Conservation (phyloP, 495 filamentous ascomycete genomes). For the Daldinia caldariorum region DNA sequence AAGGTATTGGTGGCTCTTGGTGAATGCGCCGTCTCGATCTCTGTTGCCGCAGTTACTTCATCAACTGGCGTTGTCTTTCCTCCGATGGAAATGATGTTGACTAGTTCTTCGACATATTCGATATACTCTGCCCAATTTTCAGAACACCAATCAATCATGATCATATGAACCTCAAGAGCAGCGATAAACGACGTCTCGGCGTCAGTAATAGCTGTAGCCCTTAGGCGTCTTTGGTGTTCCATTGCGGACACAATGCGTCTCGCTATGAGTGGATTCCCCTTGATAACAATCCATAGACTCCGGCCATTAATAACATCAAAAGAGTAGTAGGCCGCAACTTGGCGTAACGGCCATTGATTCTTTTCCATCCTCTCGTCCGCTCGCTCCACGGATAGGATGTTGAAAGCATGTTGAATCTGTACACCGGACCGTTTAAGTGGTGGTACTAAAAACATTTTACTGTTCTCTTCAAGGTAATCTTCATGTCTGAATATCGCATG, state of each 20-base stretch:
- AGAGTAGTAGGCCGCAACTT: slow-evolving; percentile 54
- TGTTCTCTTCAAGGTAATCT: too few species aligned
- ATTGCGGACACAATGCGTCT: slow-evolving; percentile 47
- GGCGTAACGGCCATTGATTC: slow-evolving; percentile 56
- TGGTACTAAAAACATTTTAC: slow-evolving; percentile 42
- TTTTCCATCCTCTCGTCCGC: slow-evolving; percentile 40
- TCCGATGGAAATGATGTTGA: slow-evolving; percentile 14
- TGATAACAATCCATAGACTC: slow-evolving; percentile 43
- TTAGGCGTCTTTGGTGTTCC: slow-evolving; percentile 30
- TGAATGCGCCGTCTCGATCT: slow-evolving; percentile 30
- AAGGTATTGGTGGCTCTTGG: slow-evolving; percentile 24
- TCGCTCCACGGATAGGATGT: slow-evolving; percentile 55
- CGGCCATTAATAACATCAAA: slow-evolving; percentile 55
- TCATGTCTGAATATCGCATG: too few species aligned
- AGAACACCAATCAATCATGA: slow-evolving; percentile 57
- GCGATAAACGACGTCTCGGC: slow-evolving; percentile 46
- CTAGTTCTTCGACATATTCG: slow-evolving; percentile 51
- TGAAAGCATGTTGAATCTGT: slow-evolving; percentile 55
- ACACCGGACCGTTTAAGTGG: slow-evolving; percentile 55
- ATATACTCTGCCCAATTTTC: slow-evolving; percentile 62
- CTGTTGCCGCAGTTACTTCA: slow-evolving; percentile 28
- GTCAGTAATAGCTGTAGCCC: slow-evolving; percentile 37
- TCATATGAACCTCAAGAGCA: slow-evolving; percentile 52
- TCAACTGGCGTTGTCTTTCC: slow-evolving; percentile 30
- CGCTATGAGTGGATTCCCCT: too few species aligned